Evolutionary conservation across 805 yeast genomes (phyloP).

Genomic region (Priceomyces melissophilus): DNA sequence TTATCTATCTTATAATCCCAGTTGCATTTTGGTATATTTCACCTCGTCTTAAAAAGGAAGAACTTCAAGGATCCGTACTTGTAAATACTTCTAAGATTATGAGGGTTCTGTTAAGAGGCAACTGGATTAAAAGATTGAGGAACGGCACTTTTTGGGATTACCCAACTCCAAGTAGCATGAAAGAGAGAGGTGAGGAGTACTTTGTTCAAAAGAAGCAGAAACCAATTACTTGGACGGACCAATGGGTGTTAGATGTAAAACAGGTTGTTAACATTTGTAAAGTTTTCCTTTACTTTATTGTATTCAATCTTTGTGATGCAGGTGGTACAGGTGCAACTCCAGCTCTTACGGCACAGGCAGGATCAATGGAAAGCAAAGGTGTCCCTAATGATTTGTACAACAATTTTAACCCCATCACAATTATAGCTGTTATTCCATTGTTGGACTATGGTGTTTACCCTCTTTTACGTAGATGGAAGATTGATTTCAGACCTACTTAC

Average conservation of each 20-base stretch:
- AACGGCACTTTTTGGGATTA: constrained; percentile 45
- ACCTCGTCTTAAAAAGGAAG: constrained; percentile 27
- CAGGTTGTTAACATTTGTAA: constrained; percentile 43
- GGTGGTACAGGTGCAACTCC: constrained; percentile 25
- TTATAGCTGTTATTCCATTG: constrained; percentile 49
- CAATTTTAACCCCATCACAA: constrained; percentile 53
- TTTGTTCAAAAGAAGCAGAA: constrained; percentile 30
- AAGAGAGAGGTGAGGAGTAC: constrained; percentile 38
- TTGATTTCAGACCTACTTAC: constrained; percentile 41
- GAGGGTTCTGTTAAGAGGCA: constrained; percentile 40
- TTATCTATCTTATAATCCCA: constrained; percentile 31
- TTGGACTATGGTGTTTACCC: constrained; percentile 50
- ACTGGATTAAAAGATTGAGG: constrained; percentile 40
- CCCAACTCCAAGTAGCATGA: constrained; percentile 45
- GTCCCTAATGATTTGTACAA: constrained; percentile 56
- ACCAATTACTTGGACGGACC: constrained; percentile 39
- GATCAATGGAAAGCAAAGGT: constrained; percentile 49
- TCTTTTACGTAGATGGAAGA: constrained; percentile 36
- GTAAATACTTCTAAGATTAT: constrained; percentile 41
- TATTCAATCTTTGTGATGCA: constrained; percentile 39
- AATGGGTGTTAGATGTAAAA: constrained; percentile 46
- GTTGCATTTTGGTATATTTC: constrained; percentile 24
- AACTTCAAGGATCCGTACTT: constrained; percentile 47
- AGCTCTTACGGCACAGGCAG: constrained; percentile 50
- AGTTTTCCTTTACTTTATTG: constrained; percentile 41